Evolutionary conservation across 2,329 filamentous ascomycete species (phyloP).

Genomic region (Cadophora gregata): DNA sequence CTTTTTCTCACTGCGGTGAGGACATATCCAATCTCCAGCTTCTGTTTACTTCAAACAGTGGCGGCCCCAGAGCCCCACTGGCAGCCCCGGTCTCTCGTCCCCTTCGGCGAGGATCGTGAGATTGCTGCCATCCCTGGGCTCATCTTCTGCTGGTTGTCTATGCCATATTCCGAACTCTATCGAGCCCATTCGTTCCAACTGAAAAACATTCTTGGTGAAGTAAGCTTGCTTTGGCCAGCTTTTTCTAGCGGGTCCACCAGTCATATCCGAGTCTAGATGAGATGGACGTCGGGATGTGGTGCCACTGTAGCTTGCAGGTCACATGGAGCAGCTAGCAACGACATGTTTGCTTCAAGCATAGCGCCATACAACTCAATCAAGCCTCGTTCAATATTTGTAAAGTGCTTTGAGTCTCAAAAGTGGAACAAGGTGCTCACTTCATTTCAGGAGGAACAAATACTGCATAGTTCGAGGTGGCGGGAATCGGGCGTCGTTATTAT

Average conservation of each 20-base stretch:
- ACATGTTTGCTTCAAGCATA: not conserved
- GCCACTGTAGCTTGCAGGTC: not conserved
- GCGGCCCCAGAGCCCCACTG: constrained; percentile 16
- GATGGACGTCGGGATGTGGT: too few relatives aligned
- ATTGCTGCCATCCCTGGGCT: constrained; percentile 14
- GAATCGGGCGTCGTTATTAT: too few relatives aligned
- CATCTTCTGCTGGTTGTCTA: constrained; percentile 8
- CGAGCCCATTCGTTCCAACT: constrained; percentile 9
- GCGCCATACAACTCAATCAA: not conserved
- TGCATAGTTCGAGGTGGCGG: too few relatives aligned
- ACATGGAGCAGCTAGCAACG: not conserved
- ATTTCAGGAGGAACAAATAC: not conserved
- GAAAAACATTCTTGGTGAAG: constrained; percentile 1
- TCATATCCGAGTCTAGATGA: constrained; percentile 4
- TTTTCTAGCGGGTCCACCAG: not conserved
- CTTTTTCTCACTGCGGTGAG: not conserved
- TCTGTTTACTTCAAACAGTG: constrained; percentile 25
- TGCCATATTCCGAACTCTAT: not conserved
- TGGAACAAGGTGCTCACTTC: not conserved
- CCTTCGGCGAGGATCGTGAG: constrained; percentile 23
- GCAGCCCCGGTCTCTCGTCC: constrained; percentile 12
- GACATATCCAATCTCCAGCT: constrained; percentile 20
- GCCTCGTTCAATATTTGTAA: not conserved
- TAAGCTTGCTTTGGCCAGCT: not conserved
- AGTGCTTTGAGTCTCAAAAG: constrained; percentile 2